Evolutionary conservation across 179 eudicot species (phyloP), one percentile per base, ranked within the genome.

Genomic region (Silene vulgaris): DNA sequence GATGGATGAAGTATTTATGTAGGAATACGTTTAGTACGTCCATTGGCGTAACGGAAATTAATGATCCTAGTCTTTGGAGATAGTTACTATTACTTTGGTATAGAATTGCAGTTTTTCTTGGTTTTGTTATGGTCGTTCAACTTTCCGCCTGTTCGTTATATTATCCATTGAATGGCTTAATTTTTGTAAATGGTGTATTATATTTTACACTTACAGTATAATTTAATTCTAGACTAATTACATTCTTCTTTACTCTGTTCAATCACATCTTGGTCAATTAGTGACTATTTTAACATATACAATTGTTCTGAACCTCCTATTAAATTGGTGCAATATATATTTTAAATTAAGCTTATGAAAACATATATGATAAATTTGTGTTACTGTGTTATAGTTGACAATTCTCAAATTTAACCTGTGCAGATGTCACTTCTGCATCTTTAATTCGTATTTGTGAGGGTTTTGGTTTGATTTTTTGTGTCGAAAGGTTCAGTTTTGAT

Each of bases 191-290:
- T 1, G 56, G 56, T 50, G 56, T 50, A 50, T 11, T 14, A 50
- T 50, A 7, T 3, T 50, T 12, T 14, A 50, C 56, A 50, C 56
- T 35, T 12, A 65, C 40, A 12, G 16, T 12, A 28, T 8, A 65
- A 13, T 11, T 4, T 5, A 29, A 65, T 29, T 65, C 43, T 65
- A 65, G 16, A 29, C 69, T 21, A 26, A 30, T 64, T n/a, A 66
- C 50, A 3, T 68, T 11, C 2, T 21, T 40, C 12, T 4, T 16
- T 17, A 40, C 45, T 40, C 48, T 66, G 23, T 37, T 66, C 35
- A 6, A 66, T 66, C 71, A 35, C 52, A 17, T 64, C 68, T 66
- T n/a, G 71, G 48, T 66, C 35, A 65, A 14, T 65, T 65, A 16
- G 19, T 30, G 11, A n/a, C 70, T 12, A 32, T 29, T 29, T 30